Evolutionary conservation across 768 basidiomycete species (phyloP).

Genomic region (Pleurotus eryngii): DNA sequence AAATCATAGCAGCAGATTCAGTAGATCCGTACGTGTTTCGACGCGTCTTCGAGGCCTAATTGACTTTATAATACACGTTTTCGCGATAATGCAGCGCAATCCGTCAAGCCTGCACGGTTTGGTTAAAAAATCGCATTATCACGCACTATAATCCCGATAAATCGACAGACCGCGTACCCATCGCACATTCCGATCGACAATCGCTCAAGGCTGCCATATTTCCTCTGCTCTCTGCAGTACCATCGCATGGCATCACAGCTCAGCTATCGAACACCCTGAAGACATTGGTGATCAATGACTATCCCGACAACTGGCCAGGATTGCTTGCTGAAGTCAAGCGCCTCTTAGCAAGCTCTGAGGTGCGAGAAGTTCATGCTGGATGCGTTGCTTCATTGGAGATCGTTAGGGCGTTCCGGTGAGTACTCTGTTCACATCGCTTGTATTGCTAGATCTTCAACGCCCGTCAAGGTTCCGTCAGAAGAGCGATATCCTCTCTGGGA

Average conservation of each 20-base stretch:
- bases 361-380: slow-evolving; percentile 77
- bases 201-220: slow-evolving; percentile 69
- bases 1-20: slow-evolving; percentile 77
- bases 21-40: slow-evolving; percentile 65
- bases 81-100: slow-evolving; percentile 49
- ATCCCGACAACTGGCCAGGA: slow-evolving; percentile 72
- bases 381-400: slow-evolving; percentile 76
- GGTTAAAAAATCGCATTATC: slow-evolving; percentile 86
- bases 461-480: slow-evolving; percentile 64
- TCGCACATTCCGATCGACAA: slow-evolving; percentile 66
- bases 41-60: slow-evolving; percentile 29
- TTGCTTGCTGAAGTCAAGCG: slow-evolving; percentile 65
- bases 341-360: slow-evolving; percentile 59
- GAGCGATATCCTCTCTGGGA: slow-evolving; percentile 50
- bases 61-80: not conserved
- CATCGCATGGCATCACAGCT: slow-evolving; percentile 63
- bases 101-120: slow-evolving; percentile 83
- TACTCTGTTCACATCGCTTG: slow-evolving; percentile 1
- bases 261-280: slow-evolving; percentile 77
- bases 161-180: slow-evolving; percentile 50
- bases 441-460: not conserved
- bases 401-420: slow-evolving; percentile 72
- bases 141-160: slow-evolving; percentile 53
- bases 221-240: slow-evolving; percentile 64
- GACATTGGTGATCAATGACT: slow-evolving; percentile 71